phyloP scores from a whole-genome alignment of 306 rosid genomes.

The Cercis canadensis region DNA sequence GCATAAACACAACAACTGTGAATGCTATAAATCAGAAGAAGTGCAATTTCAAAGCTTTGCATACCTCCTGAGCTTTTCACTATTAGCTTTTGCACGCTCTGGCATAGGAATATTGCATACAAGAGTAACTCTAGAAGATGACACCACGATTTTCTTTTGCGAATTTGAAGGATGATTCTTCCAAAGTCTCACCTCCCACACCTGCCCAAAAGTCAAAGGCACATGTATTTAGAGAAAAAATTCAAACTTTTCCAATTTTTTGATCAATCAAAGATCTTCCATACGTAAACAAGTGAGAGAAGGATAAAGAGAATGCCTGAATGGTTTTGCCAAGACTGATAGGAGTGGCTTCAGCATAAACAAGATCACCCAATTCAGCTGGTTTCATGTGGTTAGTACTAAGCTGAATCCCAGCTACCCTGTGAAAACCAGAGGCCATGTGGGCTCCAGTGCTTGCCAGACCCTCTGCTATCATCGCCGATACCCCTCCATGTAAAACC shows the following conservation, averaged over 20 bases:
- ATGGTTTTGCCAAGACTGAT: slow-evolving; percentile 61
- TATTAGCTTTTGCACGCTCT: slow-evolving; percentile 39
- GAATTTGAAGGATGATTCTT: slow-evolving; percentile 54
- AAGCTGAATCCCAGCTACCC: slow-evolving; percentile 75
- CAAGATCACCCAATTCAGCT: slow-evolving; percentile 58
- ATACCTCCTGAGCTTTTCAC: slow-evolving; percentile 40
- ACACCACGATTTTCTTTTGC: slow-evolving; percentile 38
- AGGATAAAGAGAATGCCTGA: slow-evolving; percentile 40
- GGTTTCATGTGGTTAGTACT: slow-evolving; percentile 61
- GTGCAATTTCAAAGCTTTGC: slow-evolving; percentile 35
- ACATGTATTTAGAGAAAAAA: not conserved
- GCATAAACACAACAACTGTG: not conserved
- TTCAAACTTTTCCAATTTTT: not conserved
- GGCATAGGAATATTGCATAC: slow-evolving; percentile 59
- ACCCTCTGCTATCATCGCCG: slow-evolving; percentile 68
- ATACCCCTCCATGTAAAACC: slow-evolving; percentile 74
- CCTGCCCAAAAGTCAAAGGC: not conserved
- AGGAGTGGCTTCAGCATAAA: slow-evolving; percentile 62
- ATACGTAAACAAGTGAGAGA: not conserved
- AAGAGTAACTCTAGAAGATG: slow-evolving; percentile 64
- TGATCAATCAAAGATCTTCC: not conserved
- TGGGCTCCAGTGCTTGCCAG: slow-evolving; percentile 73
- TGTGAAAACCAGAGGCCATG: slow-evolving; percentile 56
- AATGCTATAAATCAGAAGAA: no score
- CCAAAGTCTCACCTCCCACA: slow-evolving; percentile 62